Base-by-base conservation (phyloP, 352 stramenopile genomes). In the Phytophthora meadii region DNA sequence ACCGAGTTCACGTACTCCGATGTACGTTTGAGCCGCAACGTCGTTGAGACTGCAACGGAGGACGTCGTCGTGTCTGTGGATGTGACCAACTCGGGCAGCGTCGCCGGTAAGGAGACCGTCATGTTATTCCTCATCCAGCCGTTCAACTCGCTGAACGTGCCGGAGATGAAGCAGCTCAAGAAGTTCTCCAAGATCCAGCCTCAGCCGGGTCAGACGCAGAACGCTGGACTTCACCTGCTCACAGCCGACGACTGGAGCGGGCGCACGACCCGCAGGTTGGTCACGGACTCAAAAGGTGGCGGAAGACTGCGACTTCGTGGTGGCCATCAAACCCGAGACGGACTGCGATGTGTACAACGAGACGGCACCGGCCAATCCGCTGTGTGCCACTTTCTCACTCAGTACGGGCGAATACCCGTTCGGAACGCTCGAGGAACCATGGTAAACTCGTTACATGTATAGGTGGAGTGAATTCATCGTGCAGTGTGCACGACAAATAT, bases 221-320 rank as follows among this genome's bases (percentile, higher is more conserved):
- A 54, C 32, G 76, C n/a, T 85, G 30, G 36, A 57, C 39, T 84
- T 84, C 59, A 76, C 49, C n/a, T n/a, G 34, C 55, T 88, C 41
- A 79, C 65, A 9, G 34, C 49, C 7, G 59, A 67, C 42, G 59
- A 67, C 59, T 67, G 49, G 58, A 60, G 58, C 32, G n/a, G n/a
- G 73, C 86, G 30, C 87, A 74, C 52, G 70, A 76, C 44, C 77
- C 80, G 11, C 72, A 90, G 54, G 86, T 90, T 34, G 82, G 80
- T 36, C 40, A 77, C 40, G 78, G 77, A 0, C 78, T 90, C 42
- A 78, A 74, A 67, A 66, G 25, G 65, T 84, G 17, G 73, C 65
- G 15, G 75, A 87, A 54, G 71, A 79, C 40, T 79, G 75, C 40
- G 76, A 87, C 28, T 90, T 81, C 59, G 65, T 82, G 37, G 63